Conservation (phyloP, 2,329 filamentous ascomycete species). For the Chaetomiaceae sp. region DNA sequence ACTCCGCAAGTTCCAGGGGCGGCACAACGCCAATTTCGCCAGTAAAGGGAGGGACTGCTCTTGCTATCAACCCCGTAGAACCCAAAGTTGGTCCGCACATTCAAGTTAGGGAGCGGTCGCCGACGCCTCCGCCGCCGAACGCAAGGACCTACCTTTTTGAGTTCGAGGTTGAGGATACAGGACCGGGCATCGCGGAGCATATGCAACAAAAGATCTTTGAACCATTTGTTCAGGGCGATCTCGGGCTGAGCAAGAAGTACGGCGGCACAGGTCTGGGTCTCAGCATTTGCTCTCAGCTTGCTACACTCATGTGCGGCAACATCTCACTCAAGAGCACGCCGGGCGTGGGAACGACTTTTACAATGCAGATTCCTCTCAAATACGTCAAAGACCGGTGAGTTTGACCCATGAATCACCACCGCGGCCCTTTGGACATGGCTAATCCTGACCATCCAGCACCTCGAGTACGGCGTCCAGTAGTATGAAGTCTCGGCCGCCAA, state of each 20-base stretch:
- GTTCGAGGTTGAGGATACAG: slow-evolving; percentile 84
- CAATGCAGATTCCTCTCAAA: slow-evolving; percentile 74
- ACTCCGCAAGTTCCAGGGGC: slow-evolving; percentile 47
- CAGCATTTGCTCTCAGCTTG: slow-evolving; percentile 84
- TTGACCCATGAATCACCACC: not conserved
- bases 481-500: slow-evolving; percentile 46
- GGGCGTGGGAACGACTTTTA: slow-evolving; percentile 75
- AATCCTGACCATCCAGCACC: slow-evolving; percentile 33
- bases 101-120: slow-evolving; percentile 50
- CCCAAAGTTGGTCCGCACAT: slow-evolving; percentile 48
- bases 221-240: slow-evolving; percentile 89
- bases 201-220: slow-evolving; percentile 85
- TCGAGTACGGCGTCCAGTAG: slow-evolving; percentile 54
- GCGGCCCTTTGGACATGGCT: not conserved
- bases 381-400: slow-evolving; percentile 65
- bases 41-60: slow-evolving; percentile 45
- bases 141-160: slow-evolving; percentile 71
- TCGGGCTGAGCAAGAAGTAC: slow-evolving; percentile 83
- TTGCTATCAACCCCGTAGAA: slow-evolving; percentile 61
- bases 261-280: slow-evolving; percentile 84
- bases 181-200: slow-evolving; percentile 74
- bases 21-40: slow-evolving; percentile 26
- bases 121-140: slow-evolving; percentile 56
- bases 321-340: slow-evolving; percentile 68
- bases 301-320: slow-evolving; percentile 74